These are phyloP conservation scores for Nigrograna mackinnonii DNA, from an alignment of 2,329 filamentous ascomycete genomes.

Conservation along the genomic window DNA sequence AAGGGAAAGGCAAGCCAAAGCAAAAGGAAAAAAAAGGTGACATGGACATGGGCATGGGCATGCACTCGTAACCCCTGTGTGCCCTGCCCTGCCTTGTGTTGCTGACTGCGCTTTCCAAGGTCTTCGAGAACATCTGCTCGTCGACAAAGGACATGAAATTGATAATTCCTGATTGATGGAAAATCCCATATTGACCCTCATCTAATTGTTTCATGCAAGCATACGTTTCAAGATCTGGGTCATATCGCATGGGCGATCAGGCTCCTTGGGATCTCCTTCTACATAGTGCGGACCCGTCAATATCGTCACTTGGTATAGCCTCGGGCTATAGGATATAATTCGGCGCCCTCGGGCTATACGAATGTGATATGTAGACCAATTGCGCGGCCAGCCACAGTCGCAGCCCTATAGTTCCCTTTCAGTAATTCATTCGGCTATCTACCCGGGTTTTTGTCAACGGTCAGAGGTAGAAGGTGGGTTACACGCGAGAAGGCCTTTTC, in stretches of 20 bases:
- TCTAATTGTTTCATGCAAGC: slow-evolving; percentile 16
- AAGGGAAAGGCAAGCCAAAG: no score
- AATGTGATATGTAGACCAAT: no score
- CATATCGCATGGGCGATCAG: slow-evolving; percentile 15
- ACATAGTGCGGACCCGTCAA: slow-evolving; percentile 11
- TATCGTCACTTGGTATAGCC: slow-evolving; percentile 4
- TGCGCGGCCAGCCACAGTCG: no score
- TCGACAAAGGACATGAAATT: slow-evolving; percentile 2
- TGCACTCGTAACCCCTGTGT: not conserved
- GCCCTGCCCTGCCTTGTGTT: slow-evolving; percentile 9
- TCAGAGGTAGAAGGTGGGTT: no score
- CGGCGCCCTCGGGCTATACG: slow-evolving; percentile 8
- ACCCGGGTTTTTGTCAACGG: no score
- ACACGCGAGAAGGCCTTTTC: no score
- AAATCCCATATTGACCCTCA: slow-evolving; percentile 11
- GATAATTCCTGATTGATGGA: slow-evolving; percentile 13
- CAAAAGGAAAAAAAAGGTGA: no score
- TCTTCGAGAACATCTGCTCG: slow-evolving; percentile 14
- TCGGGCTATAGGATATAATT: slow-evolving; percentile 13
- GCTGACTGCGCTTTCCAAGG: slow-evolving; percentile 11
- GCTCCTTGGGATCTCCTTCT: slow-evolving; percentile 9
- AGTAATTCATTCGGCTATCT: no score
- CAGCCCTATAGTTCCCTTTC: no score
- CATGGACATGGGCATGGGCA: not conserved
- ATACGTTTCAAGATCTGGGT: slow-evolving; percentile 12